Conservation (phyloP, 169 alveolate species). For the Plasmodium chabaudi region DNA sequence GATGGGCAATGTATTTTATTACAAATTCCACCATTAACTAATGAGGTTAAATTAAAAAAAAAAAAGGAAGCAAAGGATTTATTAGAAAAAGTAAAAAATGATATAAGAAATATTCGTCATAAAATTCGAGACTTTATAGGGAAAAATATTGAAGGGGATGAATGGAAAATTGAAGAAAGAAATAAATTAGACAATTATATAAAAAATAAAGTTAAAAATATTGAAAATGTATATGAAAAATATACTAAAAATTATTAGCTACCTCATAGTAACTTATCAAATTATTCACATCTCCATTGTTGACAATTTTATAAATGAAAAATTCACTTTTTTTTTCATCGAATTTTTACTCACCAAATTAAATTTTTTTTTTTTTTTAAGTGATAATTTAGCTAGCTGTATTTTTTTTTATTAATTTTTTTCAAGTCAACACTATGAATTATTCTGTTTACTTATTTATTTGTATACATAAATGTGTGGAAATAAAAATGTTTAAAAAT, state of each 20-base stretch:
- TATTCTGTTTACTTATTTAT: no score
- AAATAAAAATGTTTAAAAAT: no score
- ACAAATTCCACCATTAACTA: conserved; percentile 59
- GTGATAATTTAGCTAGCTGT: no score
- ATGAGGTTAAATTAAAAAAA: conserved; percentile 53
- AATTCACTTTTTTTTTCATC: background rate
- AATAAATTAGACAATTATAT: conserved; percentile 60
- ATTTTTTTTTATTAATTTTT: no score
- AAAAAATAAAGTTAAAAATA: conserved; percentile 28
- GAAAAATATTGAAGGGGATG: conserved; percentile 36
- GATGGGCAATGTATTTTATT: conserved; percentile 29
- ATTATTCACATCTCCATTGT: background rate
- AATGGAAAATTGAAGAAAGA: conserved; percentile 63
- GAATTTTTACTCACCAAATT: background rate
- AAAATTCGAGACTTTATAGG: conserved; percentile 47
- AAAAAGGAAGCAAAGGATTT: conserved; percentile 73
- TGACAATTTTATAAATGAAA: background rate
- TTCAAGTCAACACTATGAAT: no score
- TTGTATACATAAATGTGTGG: no score
- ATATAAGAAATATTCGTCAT: conserved; percentile 52
- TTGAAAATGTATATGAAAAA: conserved; percentile 22
- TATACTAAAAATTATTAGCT: conserved; percentile 1
- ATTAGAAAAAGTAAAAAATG: conserved; percentile 57
- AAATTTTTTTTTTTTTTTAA: no score
- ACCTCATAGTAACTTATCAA: no score